These are phyloP conservation scores for Torulaspora globosa DNA, from an alignment of 1,139 yeast genomes.

Conservation along the genomic window DNA sequence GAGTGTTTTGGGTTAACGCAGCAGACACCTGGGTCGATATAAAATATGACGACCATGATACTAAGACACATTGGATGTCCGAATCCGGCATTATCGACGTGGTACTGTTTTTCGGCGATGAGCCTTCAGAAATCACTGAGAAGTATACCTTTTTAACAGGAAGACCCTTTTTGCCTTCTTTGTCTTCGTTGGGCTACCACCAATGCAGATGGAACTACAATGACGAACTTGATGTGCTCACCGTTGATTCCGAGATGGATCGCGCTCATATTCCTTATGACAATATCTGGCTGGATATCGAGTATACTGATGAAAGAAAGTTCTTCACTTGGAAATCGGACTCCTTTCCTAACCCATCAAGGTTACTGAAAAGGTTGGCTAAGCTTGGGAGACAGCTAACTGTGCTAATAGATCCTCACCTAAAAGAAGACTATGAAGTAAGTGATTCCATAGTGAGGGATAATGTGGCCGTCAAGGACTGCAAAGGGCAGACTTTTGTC, in stretches of 20 bases:
- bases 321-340: slow-evolving; percentile 87
- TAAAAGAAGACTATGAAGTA: slow-evolving; percentile 65
- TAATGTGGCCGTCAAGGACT: slow-evolving; percentile 42
- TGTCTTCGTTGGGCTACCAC: slow-evolving; percentile 83
- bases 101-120: slow-evolving; percentile 59
- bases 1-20: slow-evolving; percentile 85
- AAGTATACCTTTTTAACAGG: slow-evolving; percentile 78
- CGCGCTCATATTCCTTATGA: slow-evolving; percentile 76
- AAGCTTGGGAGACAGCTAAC: slow-evolving; percentile 76
- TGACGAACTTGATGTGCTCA: slow-evolving; percentile 72
- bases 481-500: slow-evolving; percentile 51
- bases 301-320: slow-evolving; percentile 78
- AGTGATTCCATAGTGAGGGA: slow-evolving; percentile 49
- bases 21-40: slow-evolving; percentile 92
- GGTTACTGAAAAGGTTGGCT: slow-evolving; percentile 61
- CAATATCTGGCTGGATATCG: slow-evolving; percentile 92
- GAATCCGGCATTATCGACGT: slow-evolving; percentile 84
- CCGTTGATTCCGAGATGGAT: slow-evolving; percentile 67
- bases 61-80: slow-evolving; percentile 84
- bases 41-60: slow-evolving; percentile 35
- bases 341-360: slow-evolving; percentile 67
- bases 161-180: slow-evolving; percentile 64
- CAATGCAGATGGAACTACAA: slow-evolving; percentile 98
- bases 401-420: slow-evolving; percentile 86
- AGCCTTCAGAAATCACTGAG: slow-evolving; percentile 56